phyloP scores from a whole-genome alignment of 139 green algal species.

The Ulvella scutata region DNA sequence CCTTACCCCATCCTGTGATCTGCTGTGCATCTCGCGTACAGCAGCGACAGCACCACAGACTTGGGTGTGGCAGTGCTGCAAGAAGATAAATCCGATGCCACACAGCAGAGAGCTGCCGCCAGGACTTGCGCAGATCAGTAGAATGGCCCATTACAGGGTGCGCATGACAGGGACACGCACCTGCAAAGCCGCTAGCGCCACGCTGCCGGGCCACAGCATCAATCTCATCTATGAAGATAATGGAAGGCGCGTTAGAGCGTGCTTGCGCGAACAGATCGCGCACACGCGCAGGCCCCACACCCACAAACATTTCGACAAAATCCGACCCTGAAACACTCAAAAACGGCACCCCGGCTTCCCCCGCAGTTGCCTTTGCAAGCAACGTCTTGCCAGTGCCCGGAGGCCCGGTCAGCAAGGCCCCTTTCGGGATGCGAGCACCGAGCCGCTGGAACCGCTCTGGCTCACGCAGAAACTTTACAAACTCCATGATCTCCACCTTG shows the following conservation, averaged over 20 bases:
- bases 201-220: conserved; percentile 76
- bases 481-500: conserved; percentile 94
- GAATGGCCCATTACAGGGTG: no score
- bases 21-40: no score
- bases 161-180: no score
- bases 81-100: neutral
- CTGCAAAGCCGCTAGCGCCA: conserved; percentile 9
- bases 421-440: conserved; percentile 84
- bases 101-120: neutral
- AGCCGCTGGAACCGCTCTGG: conserved; percentile 63
- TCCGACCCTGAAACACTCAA: conserved; percentile 52
- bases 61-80: neutral
- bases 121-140: no score
- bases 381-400: conserved; percentile 91
- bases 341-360: conserved; percentile 91
- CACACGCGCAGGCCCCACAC: conserved; percentile 80
- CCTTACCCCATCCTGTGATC: no score
- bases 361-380: conserved; percentile 89
- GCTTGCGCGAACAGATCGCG: conserved; percentile 87
- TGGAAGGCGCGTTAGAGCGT: conserved; percentile 44
- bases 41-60: no score
- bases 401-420: conserved; percentile 73
- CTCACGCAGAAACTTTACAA: conserved; percentile 89
- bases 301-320: conserved; percentile 81
- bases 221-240: conserved; percentile 98